Evolutionary conservation across 2,329 filamentous ascomycete genomes (phyloP).

Genomic region (Talaromyces sp.): DNA sequence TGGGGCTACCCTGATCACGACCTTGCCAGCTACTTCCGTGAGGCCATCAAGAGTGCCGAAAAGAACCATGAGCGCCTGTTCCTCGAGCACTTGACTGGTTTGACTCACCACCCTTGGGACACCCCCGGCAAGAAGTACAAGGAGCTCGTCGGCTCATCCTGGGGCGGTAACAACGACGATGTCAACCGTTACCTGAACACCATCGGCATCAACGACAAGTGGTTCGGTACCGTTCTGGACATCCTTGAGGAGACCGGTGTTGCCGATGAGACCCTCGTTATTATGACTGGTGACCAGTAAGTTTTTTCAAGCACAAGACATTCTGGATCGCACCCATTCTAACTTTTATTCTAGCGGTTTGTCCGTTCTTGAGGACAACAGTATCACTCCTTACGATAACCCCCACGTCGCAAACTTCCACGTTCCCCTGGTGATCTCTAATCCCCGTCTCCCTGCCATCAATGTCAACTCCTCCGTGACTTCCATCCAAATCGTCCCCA

Average conservation of each 20-base stretch:
- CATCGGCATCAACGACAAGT: constrained; percentile 29
- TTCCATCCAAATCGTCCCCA: constrained; percentile 46
- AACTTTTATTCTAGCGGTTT: constrained; percentile 13
- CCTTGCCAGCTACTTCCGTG: constrained; percentile 27
- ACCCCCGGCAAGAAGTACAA: constrained; percentile 24
- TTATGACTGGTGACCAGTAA: constrained; percentile 33
- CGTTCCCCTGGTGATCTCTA: constrained; percentile 28
- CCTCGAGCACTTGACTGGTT: constrained; percentile 31
- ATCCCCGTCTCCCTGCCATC: constrained; percentile 27
- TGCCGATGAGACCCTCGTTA: constrained; percentile 32
- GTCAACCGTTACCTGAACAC: constrained; percentile 34
- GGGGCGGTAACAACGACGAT: constrained; percentile 21
- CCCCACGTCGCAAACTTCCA: constrained; percentile 31
- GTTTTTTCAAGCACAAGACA: not conserved
- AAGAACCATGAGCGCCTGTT: constrained; percentile 30
- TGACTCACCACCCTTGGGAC: constrained; percentile 32
- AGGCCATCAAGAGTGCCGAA: constrained; percentile 30
- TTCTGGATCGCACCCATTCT: not conserved
- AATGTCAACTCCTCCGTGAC: constrained; percentile 24
- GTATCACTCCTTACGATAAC: constrained; percentile 31
- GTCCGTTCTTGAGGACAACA: constrained; percentile 29
- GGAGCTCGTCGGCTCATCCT: constrained; percentile 21
- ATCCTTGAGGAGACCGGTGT: constrained; percentile 31
- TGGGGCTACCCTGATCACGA: constrained; percentile 29
- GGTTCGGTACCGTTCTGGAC: constrained; percentile 30